A percentile compares a stretch with the other conserved stretches of the same genome.
Conservation (phyloP, 2,329 filamentous ascomycete species). For the Chalara sp. region DNA sequence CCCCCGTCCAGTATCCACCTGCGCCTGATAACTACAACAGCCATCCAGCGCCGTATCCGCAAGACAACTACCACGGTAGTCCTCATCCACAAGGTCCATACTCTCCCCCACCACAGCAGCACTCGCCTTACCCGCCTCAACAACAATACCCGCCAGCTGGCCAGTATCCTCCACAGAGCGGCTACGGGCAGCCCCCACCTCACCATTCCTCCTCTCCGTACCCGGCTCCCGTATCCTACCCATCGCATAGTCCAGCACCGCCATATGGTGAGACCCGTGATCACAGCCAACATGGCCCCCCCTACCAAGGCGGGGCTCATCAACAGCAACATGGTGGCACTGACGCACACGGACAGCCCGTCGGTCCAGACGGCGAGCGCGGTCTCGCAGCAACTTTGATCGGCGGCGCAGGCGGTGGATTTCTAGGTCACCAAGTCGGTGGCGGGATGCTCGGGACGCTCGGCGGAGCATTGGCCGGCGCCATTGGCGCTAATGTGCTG, state of each 20-base stretch:
- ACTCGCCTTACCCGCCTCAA: not conserved
- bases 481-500: conserved; percentile 46
- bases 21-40: not conserved
- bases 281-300: conserved; percentile 6
- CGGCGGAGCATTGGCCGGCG: conserved; percentile 45
- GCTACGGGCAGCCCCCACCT: not conserved
- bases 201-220: not conserved
- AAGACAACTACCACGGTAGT: too few species aligned
- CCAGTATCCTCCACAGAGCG: not conserved
- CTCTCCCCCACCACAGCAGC: not conserved
- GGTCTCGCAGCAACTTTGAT: conserved; percentile 48
- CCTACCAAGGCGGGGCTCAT: conserved; percentile 7
- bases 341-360: not conserved
- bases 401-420: conserved; percentile 46
- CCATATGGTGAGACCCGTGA: not conserved
- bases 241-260: not conserved
- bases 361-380: conserved; percentile 38
- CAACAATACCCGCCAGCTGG: not conserved
- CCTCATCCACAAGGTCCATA: too few species aligned
- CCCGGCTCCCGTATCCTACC: not conserved
- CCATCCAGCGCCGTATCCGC: not conserved
- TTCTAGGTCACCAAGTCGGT: conserved; percentile 46
- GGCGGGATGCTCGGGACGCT: conserved; percentile 47
- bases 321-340: conserved; percentile 9
- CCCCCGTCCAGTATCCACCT: not conserved